Evolutionary conservation across 495 filamentous ascomycete species (phyloP), one percentile per base, ranked within the genome.

Genomic region (Acidiella bohemica): DNA sequence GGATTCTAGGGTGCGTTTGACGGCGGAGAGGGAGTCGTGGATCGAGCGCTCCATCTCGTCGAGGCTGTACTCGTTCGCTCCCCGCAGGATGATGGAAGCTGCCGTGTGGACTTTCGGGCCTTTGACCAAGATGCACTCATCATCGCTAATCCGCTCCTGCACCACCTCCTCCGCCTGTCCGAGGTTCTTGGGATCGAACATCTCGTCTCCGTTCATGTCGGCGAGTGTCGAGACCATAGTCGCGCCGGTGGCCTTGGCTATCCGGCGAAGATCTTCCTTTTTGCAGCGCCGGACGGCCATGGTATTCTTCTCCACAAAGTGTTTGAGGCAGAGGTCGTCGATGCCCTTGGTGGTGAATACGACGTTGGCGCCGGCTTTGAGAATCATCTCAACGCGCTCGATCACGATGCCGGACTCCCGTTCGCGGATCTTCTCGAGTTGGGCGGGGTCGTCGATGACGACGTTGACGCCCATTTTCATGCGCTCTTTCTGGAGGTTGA

Each of bases 391-490:
- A 16, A 99, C 76, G 40, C 86, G 75, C 56, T 99, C 90, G 43
- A 93, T 70, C 29, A 99, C 81, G 63, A 99, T 93, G 41, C 84
- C 80, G 2, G 84, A 67, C 56, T 99, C 90, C 36, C 92, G 75
- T 54, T 88, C 73, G 29, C 90, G 74, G 51, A 99, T 99, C 65
- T 93, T 84, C 67, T 99, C 92, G 22, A 99, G 72, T 62, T 96
- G 92, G 49, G 86, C 76, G 21, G 90, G 90, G 59, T 99, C 90
- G 41, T 96, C 90, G 39, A 99, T 81, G 16, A 90, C 95, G 58
- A 99, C 93, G 53, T 99, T 85, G 35, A 99, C 92, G 45, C 90
- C 90, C 12, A 99, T 67, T 71, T 96, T 95, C 90, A 99, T 96
- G 46, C 90, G 72, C 65, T 93, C 85, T 64, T 96, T 99, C 58